phyloP scores from a whole-genome alignment of 2,329 filamentous ascomycete genomes.

The Arthroderma sp. region DNA sequence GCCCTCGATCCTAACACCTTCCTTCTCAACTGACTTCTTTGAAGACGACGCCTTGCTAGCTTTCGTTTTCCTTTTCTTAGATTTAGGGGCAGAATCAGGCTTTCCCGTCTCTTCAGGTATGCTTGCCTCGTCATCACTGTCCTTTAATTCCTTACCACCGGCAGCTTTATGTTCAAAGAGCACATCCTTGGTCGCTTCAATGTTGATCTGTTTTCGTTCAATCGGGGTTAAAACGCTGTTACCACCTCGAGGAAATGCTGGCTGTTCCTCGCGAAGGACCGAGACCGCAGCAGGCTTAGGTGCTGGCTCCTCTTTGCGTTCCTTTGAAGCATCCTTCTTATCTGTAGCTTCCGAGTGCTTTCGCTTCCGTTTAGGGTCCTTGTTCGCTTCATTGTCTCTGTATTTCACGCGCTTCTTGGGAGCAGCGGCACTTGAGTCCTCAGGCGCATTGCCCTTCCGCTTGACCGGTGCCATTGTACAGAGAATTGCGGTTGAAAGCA shows the following conservation, averaged over 20 bases:
- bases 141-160: conserved; percentile 36
- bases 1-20: conserved; percentile 62
- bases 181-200: conserved; percentile 84
- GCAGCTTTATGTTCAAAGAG: conserved; percentile 67
- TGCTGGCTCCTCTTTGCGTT: conserved; percentile 10
- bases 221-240: conserved; percentile 81
- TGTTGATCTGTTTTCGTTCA: conserved; percentile 91
- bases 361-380: conserved; percentile 9
- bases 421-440: conserved; percentile 22
- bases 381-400: conserved; percentile 14
- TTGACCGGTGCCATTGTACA: conserved; percentile 32
- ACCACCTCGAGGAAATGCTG: conserved; percentile 82
- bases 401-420: conserved; percentile 23
- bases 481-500: background rate
- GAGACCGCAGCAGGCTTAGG: conserved; percentile 19
- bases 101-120: conserved; percentile 14
- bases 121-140: conserved; percentile 12
- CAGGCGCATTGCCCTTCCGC: conserved; percentile 30
- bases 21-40: conserved; percentile 33
- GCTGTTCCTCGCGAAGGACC: conserved; percentile 61
- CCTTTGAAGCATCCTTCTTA: conserved; percentile 10
- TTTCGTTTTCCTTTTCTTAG: conserved; percentile 26
- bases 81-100: conserved; percentile 33
- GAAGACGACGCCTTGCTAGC: conserved; percentile 37
- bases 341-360: no score